Base-by-base conservation (phyloP, 1,284 basidiomycete species). In the Boletus mariae region DNA sequence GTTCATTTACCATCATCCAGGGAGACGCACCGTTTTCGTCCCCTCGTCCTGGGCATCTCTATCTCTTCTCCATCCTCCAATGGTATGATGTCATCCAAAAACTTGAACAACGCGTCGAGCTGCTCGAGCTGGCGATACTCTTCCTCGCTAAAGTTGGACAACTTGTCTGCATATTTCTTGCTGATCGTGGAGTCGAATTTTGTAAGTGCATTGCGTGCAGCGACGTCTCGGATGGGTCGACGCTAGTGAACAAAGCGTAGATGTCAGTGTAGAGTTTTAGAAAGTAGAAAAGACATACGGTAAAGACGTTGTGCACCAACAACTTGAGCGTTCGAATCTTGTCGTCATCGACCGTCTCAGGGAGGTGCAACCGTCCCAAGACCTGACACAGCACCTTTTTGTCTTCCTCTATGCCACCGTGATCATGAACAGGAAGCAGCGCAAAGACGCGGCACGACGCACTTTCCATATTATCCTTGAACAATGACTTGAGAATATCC, bases 311-410 rank as follows among this genome's bases (percentile, higher is more conserved):
- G 38, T 79, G 72, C 42, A 88, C 73, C 25, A 92, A 75, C 11
- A 90, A 68, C 54, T 86, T 84, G 12, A 91, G 66, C 5, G 78
- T 79, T 46, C 82, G 80, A 51, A 92, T 74, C 65, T 84, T 84
- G 67, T 82, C 78, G 35, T 85, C 83, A 51, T 90, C 85, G 1
- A 87, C 73, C 23, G 82, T 79, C 6, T 85, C 80, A 0, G 88
- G 86, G 12, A 97, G 72, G 61, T 88, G 78, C 2, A 98, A 75
- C 63, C 95, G 92, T 40, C 79, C 77, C 2, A 98, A 77, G 38
- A 92, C 76, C 53, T 94, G 89, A 54, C 85, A 89, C 13, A 96
- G 71, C 1, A 84, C 78, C 68, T 96, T 97, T 63, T 88, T 84
- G 57, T 88, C 82, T 12, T 92, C 90, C 65, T 82, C 90, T 94